These are phyloP conservation scores for Trichomonas tenax DNA, from an alignment of 208 protist species.

Conservation along the genomic window DNA sequence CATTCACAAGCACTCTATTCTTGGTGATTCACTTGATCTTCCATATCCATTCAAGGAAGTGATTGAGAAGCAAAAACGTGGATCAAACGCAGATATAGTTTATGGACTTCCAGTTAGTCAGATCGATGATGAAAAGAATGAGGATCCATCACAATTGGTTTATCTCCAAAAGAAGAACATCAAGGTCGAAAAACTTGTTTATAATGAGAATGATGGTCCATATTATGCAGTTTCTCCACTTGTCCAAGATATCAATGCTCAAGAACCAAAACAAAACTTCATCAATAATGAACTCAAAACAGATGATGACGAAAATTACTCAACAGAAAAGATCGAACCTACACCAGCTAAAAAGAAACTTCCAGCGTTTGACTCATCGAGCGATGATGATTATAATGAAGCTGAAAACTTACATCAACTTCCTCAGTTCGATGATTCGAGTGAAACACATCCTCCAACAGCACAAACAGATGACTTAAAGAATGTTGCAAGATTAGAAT, in stretches of 20 bases:
- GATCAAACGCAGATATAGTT: too few species aligned
- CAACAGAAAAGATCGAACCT: background rate
- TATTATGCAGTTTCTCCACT: background rate
- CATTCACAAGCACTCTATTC: background rate
- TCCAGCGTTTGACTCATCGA: background rate
- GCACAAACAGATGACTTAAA: too few species aligned
- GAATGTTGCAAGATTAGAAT: background rate
- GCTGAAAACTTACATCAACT: background rate
- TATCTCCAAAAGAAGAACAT: background rate
- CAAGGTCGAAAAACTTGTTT: background rate
- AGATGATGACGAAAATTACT: background rate
- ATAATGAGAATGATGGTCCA: background rate
- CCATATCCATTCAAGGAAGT: background rate
- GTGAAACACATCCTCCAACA: background rate
- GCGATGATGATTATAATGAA: too few species aligned
- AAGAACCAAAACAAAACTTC: too few species aligned
- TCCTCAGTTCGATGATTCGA: background rate
- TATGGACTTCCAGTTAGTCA: background rate
- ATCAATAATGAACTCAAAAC: background rate
- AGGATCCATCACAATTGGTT: background rate
- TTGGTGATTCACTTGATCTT: background rate
- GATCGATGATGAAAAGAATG: background rate
- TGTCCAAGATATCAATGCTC: background rate
- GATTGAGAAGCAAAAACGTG: background rate
- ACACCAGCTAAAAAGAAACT: background rate